Evolutionary conservation across 129 eudicot genomes (phyloP).

Genomic region (Logfia minima): DNA sequence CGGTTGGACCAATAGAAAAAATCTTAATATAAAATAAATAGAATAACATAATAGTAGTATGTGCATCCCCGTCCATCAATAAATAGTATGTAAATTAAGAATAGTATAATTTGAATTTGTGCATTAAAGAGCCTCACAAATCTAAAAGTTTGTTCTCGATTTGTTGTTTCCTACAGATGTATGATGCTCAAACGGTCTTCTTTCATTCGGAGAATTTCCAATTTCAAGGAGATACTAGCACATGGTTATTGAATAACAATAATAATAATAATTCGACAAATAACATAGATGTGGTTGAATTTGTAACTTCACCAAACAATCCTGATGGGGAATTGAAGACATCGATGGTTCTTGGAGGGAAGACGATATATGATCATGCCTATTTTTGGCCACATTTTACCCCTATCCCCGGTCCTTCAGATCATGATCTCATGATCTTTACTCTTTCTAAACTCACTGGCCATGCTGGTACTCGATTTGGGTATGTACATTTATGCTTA

Average conservation of each 20-base stretch:
- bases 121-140: too few relatives aligned
- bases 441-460: conserved; percentile 74
- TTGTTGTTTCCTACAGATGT: conserved; percentile 17
- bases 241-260: conserved; percentile 20
- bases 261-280: conserved; percentile 11
- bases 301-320: conserved; percentile 63
- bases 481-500: conserved; percentile 37
- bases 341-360: conserved; percentile 47
- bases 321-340: conserved; percentile 53
- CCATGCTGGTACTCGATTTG: conserved; percentile 68
- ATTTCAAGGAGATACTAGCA: conserved; percentile 52
- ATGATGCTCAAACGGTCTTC: conserved; percentile 39
- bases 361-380: conserved; percentile 54
- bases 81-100: too few relatives aligned
- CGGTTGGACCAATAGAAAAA: too few relatives aligned
- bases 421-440: conserved; percentile 69
- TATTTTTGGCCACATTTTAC: conserved; percentile 76
- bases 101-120: too few relatives aligned
- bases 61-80: too few relatives aligned
- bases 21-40: too few relatives aligned
- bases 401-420: conserved; percentile 52
- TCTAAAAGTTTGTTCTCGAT: background rate
- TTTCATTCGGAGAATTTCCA: conserved; percentile 43
- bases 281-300: conserved; percentile 42
- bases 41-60: too few relatives aligned